These are phyloP conservation scores for Leccinum variicolor DNA, from an alignment of 768 basidiomycete genomes.

Conservation along the genomic window DNA sequence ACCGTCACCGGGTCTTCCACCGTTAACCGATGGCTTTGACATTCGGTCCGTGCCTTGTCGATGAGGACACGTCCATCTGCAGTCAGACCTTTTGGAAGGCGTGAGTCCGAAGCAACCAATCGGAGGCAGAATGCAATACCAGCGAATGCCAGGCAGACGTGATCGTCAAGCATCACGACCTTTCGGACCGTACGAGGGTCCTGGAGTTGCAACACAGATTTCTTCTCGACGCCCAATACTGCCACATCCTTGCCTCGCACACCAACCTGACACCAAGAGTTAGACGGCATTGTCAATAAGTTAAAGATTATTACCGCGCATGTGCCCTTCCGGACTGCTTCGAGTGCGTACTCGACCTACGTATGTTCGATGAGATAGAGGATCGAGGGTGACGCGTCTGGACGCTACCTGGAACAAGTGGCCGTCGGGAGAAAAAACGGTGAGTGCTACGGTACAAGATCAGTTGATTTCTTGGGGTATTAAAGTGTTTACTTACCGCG, in stretches of 20 bases:
- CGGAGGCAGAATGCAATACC: constrained; percentile 49
- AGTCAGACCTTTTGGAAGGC: constrained; percentile 67
- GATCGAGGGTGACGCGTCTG: constrained; percentile 26
- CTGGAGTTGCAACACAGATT: constrained; percentile 94
- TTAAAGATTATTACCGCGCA: constrained; percentile 68
- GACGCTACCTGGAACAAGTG: constrained; percentile 89
- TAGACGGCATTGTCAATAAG: background rate
- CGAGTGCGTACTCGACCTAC: constrained; percentile 98
- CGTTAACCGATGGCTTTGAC: constrained; percentile 93
- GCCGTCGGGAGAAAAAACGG: constrained; percentile 98
- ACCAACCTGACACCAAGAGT: constrained; percentile 63
- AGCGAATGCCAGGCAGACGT: constrained; percentile 95
- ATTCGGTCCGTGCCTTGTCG: constrained; percentile 97
- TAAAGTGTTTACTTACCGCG: constrained; percentile 62
- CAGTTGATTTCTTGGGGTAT: background rate
- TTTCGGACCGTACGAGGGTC: constrained; percentile 97
- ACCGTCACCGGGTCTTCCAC: constrained; percentile 98
- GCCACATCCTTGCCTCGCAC: constrained; percentile 94
- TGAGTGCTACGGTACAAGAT: constrained; percentile 63
- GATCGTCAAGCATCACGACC: constrained; percentile 98
- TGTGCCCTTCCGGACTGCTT: constrained; percentile 95
- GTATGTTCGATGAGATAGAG: constrained; percentile 17
- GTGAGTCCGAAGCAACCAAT: constrained; percentile 10
- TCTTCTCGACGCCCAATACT: constrained; percentile 98
- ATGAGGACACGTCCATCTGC: constrained; percentile 97